A percentile compares a stretch with the other conserved stretches of the same genome.
Conservation (phyloP, 345 rosid species). For the Acer yangbiense region DNA sequence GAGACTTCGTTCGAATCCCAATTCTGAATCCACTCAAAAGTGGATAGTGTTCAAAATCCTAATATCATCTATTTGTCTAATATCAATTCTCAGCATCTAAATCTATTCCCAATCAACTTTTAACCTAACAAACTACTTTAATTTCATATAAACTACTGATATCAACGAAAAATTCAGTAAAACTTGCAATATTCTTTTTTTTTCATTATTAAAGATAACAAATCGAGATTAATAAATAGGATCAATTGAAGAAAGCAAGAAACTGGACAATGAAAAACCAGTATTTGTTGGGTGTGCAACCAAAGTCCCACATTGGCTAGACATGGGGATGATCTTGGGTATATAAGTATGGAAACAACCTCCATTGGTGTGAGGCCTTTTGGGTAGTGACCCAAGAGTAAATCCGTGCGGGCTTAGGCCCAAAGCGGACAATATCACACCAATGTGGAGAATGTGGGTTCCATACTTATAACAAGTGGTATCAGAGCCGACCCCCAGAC, state of each 20-base stretch:
- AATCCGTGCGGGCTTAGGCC: too few species aligned
- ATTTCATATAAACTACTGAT: background rate
- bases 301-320: too few species aligned
- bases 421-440: too few species aligned
- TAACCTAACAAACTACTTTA: background rate
- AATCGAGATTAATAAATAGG: background rate
- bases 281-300: constrained; percentile 61
- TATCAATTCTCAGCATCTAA: background rate
- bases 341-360: too few species aligned
- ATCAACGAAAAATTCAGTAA: too few species aligned
- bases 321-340: too few species aligned
- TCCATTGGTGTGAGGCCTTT: too few species aligned
- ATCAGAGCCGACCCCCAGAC: too few species aligned
- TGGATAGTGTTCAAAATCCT: background rate
- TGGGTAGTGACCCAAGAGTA: too few species aligned
- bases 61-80: background rate
- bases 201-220: background rate
- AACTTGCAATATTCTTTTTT: background rate
- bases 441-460: too few species aligned
- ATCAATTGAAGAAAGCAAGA: constrained; percentile 15
- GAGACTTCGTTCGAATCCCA: background rate
- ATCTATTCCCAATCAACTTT: too few species aligned
- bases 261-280: background rate
- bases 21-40: constrained; percentile 1
- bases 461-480: too few species aligned